Evolutionary conservation across 352 stramenopile genomes (phyloP), one percentile per base, ranked within the genome.

Genomic region (Phytopythium boreale): DNA sequence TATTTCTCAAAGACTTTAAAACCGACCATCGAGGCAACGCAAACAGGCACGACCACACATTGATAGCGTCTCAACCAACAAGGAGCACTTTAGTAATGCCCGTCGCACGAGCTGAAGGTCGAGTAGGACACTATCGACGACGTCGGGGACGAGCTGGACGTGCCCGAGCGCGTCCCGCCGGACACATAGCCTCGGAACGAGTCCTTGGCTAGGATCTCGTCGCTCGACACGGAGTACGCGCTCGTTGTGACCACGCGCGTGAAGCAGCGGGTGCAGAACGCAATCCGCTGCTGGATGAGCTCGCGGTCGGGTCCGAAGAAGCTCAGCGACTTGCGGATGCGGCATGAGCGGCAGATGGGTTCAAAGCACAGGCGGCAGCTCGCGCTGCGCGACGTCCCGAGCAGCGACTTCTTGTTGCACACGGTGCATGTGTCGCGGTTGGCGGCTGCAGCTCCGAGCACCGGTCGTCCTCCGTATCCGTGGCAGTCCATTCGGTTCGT

Each of bases 351-450:
- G 46, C 75, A 83, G 15, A 83, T 64, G 5, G 67, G 61, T 1
- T 69, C 56, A 29, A 78, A 71, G 37, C 75, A 84, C 5, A 81
- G 53, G 19, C 76, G 76, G 63, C 76, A 84, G 14, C 62, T 70
- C 34, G 56, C 29, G 41, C 66, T 62, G 49, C 62, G 65, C 61
- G 74, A 71, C 9, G 24, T 56, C 12, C 59, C 57, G 20, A 74
- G 27, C 58, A 52, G 27, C 62, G 58, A 62, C 46, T 47, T 51
- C 0, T 61, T 60, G 29, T 70, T 66, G n/a, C 63, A 61, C 17
- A 64, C 50, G 0, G 62, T 64, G 46, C 71, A 74, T 22, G 69
- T 79, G 20, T 75, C 72, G n/a, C 75, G 75, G 4, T 65, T 37
- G 17, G 56, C 57, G 6, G 41, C 41, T 0, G 31, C 57, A 0